Evolutionary conservation across 352 stramenopile genomes (phyloP), one percentile per base, ranked within the genome.

Genomic region (Globisporangium yorkense): DNA sequence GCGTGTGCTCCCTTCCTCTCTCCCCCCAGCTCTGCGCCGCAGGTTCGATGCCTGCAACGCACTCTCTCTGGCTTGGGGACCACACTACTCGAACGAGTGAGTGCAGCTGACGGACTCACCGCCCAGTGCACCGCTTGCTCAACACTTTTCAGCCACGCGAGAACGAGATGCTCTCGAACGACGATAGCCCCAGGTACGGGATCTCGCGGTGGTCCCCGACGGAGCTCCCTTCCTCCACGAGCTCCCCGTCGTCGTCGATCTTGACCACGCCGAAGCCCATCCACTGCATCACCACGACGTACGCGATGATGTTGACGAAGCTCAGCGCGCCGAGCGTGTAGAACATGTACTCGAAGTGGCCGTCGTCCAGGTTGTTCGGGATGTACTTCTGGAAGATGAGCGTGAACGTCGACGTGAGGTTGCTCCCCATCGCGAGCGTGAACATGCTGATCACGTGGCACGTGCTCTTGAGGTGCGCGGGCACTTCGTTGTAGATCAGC

Each of bases 301-400:
- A 94, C 47, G 61, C 71, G 29, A 84, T 43, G 27, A 89, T 78
- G 65, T 94, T 94, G 31, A 94, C 29, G 33, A 87, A 57, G 46
- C 82, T 87, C n/a, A 92, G 60, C 20, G 67, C 75, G 12, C 82
- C 85, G 10, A 95, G 72, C 27, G 81, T 86, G 72, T 81, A 95
- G 71, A 87, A 95, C 85, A 95, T 95, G 79, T 93, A 92, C 80
- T 95, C 85, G 62, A 95, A 89, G 54, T 95, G 70, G 43, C 83
- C 83, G 27, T 88, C 55, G 59, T 95, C 89, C 33, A 95, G 72
- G 51, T 85, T 65, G 33, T 90, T 40, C 13, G 70, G 67, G 58
- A 93, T 90, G 54, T 76, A 88, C 48, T 79, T 56, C 29, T 89
- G 77, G 63, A 95, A 95, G 1, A 92, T 66, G 31, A 95, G 70